These are phyloP conservation scores for Nicotiana otophora DNA, from an alignment of 257 asterid genomes.

Conservation along the genomic window DNA sequence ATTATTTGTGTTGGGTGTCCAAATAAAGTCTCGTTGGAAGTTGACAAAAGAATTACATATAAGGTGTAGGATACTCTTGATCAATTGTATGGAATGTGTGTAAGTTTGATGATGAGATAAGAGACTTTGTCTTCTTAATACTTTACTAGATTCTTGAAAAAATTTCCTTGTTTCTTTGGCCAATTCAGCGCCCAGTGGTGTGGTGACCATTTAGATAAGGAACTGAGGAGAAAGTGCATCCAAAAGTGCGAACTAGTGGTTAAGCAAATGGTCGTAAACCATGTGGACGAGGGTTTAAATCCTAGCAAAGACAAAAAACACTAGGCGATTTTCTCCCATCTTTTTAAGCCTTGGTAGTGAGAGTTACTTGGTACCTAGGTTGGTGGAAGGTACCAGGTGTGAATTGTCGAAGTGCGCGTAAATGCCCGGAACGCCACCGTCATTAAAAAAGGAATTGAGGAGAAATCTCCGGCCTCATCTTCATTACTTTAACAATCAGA, in stretches of 20 bases:
- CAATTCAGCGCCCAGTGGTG: not conserved
- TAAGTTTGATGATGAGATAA: not conserved
- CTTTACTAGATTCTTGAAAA: not conserved
- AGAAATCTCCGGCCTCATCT: not conserved
- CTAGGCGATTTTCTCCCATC: no score
- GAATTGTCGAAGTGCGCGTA: no score
- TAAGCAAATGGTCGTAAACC: no score
- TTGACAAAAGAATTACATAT: not conserved
- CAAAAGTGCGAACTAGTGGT: no score
- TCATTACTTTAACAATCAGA: not conserved
- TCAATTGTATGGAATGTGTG: not conserved
- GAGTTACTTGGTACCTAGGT: no score
- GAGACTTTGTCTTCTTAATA: not conserved
- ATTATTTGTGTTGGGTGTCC: not conserved
- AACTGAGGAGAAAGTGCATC: not conserved
- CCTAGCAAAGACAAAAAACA: no score
- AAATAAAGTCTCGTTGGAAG: not conserved
- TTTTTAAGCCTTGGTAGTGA: no score
- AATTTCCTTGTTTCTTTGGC: not conserved
- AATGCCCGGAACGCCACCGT: no score
- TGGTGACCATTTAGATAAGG: not conserved
- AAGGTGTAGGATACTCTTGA: not conserved
- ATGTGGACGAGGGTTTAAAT: no score
- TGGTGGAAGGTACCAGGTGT: no score
- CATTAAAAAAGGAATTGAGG: not conserved